Evolutionary conservation across 2,329 filamentous ascomycete species (phyloP).

Genomic region (Berkeleyomyces basicola): DNA sequence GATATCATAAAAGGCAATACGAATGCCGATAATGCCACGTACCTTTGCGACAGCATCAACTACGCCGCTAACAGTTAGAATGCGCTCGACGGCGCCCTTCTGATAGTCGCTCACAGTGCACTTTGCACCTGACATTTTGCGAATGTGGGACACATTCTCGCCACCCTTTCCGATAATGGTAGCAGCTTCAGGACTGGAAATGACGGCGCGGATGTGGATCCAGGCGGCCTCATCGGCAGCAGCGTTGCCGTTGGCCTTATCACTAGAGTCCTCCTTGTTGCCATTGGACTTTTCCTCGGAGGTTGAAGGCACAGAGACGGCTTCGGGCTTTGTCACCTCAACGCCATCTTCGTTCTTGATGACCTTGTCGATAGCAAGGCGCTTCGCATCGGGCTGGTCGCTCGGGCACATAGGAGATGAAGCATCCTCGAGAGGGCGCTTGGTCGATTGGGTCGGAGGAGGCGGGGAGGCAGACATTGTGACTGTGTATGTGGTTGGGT

Average conservation of each 20-base stretch:
- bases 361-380: constrained; percentile 86
- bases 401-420: constrained; percentile 83
- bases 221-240: constrained; percentile 81
- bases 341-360: constrained; percentile 48
- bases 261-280: constrained; percentile 29
- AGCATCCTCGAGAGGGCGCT: constrained; percentile 95
- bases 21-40: constrained; percentile 16
- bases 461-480: constrained; percentile 59
- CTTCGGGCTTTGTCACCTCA: constrained; percentile 27
- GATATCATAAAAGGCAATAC: too few species aligned
- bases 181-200: constrained; percentile 91
- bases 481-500: constrained; percentile 18
- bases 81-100: constrained; percentile 90
- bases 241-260: constrained; percentile 25
- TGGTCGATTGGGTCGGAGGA: constrained; percentile 53
- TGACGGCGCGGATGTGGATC: constrained; percentile 94
- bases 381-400: constrained; percentile 94
- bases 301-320: constrained; percentile 21
- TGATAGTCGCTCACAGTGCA: constrained; percentile 98
- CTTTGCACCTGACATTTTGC: constrained; percentile 87
- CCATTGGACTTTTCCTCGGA: constrained; percentile 34
- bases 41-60: constrained; percentile 96
- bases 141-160: constrained; percentile 95
- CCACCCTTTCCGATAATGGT: constrained; percentile 97
- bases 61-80: constrained; percentile 88